These are phyloP conservation scores for Acer saccharum DNA, from an alignment of 345 rosid genomes.

Conservation along the genomic window DNA sequence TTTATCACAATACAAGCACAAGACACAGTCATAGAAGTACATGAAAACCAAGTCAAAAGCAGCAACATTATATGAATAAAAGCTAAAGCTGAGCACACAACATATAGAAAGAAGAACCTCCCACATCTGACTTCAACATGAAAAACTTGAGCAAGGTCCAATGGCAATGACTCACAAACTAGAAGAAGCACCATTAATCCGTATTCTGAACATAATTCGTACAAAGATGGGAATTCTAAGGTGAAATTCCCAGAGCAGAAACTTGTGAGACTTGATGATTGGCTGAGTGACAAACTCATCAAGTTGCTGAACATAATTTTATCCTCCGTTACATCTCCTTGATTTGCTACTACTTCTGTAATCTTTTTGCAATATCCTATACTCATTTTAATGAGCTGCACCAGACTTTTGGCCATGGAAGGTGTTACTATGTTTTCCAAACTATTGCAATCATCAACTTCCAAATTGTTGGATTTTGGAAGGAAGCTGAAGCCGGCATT, in stretches of 20 bases:
- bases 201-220: no score
- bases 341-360: background rate
- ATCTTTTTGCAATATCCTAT: background rate
- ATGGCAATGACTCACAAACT: background rate
- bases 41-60: background rate
- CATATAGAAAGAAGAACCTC: background rate
- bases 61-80: no score
- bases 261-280: no score
- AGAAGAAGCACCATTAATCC: background rate
- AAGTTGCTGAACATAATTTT: constrained; percentile 9
- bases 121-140: background rate
- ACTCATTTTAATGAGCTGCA: background rate
- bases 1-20: background rate
- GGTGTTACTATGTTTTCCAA: constrained; percentile 10
- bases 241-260: background rate
- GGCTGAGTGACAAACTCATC: no score
- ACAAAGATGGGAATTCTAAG: constrained; percentile 1
- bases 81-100: background rate
- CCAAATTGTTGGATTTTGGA: background rate
- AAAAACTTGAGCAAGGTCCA: background rate
- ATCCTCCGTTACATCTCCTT: background rate
- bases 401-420: constrained; percentile 10
- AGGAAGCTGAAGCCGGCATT: no score
- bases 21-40: background rate
- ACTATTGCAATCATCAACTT: background rate